Base-by-base conservation (phyloP, 352 stramenopile genomes). In the Globisporangium irregulare region DNA sequence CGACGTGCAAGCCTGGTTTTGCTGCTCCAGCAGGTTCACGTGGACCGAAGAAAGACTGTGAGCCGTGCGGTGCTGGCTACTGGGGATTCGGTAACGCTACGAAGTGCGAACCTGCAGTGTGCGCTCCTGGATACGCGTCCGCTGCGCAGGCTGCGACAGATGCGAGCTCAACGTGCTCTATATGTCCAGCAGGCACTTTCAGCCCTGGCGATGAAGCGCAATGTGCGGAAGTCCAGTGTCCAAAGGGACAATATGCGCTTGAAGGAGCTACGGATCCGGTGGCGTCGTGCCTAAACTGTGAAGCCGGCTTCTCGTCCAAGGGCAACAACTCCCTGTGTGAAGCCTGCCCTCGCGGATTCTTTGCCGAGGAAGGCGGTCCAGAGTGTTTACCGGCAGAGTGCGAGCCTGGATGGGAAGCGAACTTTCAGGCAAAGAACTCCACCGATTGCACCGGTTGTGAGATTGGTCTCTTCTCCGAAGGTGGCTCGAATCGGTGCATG, bases 391-490 rank as follows among this genome's bases (percentile, higher is more conserved):
- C 78, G 7, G 76, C 78, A 0, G 46, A 78, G 61, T 86, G 78
- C 48, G 72, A 71, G 24, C 34, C 64, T 15, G 78, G 76, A 3
- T 84, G 74, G 76, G 50, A 86, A 55, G 74, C 78, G 7, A 82
- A 84, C 59, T 34, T 43, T 12, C 9, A 63, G 32, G 78, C 78
- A 8, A 68, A 65, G 46, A 83, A 86, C 61, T 67, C 76, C 1
- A 75, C 74, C 0, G 78, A 86, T 64, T 86, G 78, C 70, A 80
- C 67, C 27, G 76, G 71, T 36, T 86, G 76, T 15, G 73, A 78
- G 41, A 79, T 79, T 20, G 78, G 78, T 5, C 63, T 76, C 7
- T 86, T 68, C 61, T 84, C 78, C 2, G 68, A 76, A 18, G 78
- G 78, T n/a, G 73, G 71, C 32, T 70, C 69, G 5, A 61, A 61